Percentiles rank a stretch among this genome's conserved stretches.
phyloP scores from a whole-genome alignment of 2,329 filamentous ascomycete species.

The Trichoderma sp. region DNA sequence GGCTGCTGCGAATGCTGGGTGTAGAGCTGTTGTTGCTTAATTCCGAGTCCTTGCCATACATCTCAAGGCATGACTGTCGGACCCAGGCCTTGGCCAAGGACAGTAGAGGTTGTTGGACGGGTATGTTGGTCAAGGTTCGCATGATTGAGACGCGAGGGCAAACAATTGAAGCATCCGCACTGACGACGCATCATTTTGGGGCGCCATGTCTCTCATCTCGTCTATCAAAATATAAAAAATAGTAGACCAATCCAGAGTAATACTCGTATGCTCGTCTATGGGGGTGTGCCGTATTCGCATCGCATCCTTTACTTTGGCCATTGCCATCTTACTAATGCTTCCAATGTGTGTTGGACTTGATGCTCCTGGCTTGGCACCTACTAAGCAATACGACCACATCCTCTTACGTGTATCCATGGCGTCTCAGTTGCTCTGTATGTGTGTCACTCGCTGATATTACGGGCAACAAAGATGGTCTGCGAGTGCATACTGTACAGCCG shows the following conservation, averaged over 20 bases:
- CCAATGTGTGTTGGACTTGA: background rate
- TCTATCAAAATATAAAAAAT: background rate
- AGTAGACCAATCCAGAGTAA: background rate
- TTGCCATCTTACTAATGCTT: background rate
- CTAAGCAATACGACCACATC: background rate
- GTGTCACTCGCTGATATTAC: background rate
- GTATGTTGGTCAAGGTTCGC: background rate
- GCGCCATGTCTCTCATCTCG: background rate
- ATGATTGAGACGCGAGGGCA: background rate
- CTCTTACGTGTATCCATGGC: background rate
- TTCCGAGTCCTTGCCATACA: too few relatives aligned
- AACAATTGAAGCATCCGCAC: background rate
- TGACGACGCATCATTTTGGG: background rate
- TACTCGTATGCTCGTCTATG: background rate
- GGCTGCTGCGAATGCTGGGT: too few relatives aligned
- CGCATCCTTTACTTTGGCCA: background rate
- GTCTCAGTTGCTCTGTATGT: background rate
- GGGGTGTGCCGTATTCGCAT: background rate
- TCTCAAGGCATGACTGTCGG: too few relatives aligned
- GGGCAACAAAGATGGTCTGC: background rate
- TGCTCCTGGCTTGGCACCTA: background rate
- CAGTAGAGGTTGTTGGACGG: background rate
- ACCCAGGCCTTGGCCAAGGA: too few relatives aligned
- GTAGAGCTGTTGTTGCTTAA: too few relatives aligned
- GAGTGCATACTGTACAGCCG: background rate